Evolutionary conservation across 192 early-diverging fungal genomes (phyloP), one percentile per base, ranked within the genome.

Genomic region (Coemansia sp.): DNA sequence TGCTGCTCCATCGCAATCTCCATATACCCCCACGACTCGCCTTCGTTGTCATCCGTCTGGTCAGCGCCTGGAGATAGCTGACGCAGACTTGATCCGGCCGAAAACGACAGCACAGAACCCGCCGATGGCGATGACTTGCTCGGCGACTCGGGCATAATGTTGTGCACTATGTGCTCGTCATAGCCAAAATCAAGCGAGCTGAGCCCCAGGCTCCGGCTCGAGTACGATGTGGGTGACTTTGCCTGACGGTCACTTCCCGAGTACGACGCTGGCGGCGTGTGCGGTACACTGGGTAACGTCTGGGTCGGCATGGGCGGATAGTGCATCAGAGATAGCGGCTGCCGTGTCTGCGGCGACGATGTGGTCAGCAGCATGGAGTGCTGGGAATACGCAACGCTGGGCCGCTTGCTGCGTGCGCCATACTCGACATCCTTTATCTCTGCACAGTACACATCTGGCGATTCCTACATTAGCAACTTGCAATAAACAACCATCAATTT

Each of bases 151-250:
- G 75, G 75, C 58, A 78, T 26, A 10, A 68, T 40, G 22, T 21
- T 49, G 11, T 52, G 44, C 5, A 67, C 69, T 21, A 66, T 31
- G 2, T 58, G 37, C 47, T 72, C 59, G 50, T 59, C 60, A 50
- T 78, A 78, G 19, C 64, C 69, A 63, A 78, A 78, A 31, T 78
- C 69, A 0, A 78, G 66, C 49, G 64, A 59, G 28, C 54, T 46
- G 4, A 78, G 63, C 7, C 75, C 75, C 3, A 78, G 60, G 56
- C 75, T 78, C 22, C 63, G 64, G 60, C 75, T 78, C 11, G 75
- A 78, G 26, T 62, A 78, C 5, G 66, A 57, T 14, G 59, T 59
- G 11, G 70, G 69, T 10, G 75, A 72, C 31, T 53, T 65, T 19
- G 31, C 37, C 2, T 28, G 42, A 8, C 5, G 5, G 15, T 53